A percentile compares a stretch with the other conserved stretches of the same genome.
Evolutionary conservation across 306 rosid genomes (phyloP).

Genomic region (Castanopsis chinensis): DNA sequence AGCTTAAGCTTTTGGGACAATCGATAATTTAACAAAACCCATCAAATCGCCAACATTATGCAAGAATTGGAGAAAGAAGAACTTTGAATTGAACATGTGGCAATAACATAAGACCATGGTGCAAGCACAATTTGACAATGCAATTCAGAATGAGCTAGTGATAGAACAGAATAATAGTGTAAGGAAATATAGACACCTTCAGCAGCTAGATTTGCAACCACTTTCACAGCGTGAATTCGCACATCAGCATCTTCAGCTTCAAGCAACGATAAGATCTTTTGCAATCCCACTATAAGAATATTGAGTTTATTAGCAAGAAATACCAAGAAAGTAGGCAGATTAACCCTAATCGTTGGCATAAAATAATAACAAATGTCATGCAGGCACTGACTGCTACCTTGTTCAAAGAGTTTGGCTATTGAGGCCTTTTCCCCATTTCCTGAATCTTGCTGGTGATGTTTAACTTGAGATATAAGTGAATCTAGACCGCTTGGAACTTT

Average conservation of each 20-base stretch:
- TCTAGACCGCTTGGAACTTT: slow-evolving; percentile 51
- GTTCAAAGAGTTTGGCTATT: slow-evolving; percentile 94
- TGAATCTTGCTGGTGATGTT: slow-evolving; percentile 58
- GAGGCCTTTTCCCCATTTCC: slow-evolving; percentile 88
- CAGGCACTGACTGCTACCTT: slow-evolving; percentile 55
- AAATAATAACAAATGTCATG: slow-evolving; percentile 18
- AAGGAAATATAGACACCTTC: slow-evolving; percentile 62
- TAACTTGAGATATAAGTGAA: slow-evolving; percentile 66
- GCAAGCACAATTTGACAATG: not conserved
- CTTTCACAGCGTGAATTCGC: slow-evolving; percentile 96
- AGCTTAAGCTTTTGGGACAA: too few relatives aligned
- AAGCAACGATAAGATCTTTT: slow-evolving; percentile 92
- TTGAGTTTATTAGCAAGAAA: slow-evolving; percentile 29
- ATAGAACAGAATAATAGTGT: not conserved
- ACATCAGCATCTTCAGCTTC: slow-evolving; percentile 97
- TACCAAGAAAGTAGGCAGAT: slow-evolving; percentile 15
- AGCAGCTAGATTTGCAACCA: slow-evolving; percentile 98
- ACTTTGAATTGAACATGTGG: not conserved
- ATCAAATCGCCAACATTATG: not conserved
- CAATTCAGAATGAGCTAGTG: slow-evolving; percentile 18
- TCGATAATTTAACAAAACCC: not conserved
- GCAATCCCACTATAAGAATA: slow-evolving; percentile 82
- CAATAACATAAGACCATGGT: not conserved
- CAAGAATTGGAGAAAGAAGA: not conserved
- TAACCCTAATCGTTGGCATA: not conserved